phyloP scores from a whole-genome alignment of 371 early-diverging fungal species.

The Circinella umbellata region DNA sequence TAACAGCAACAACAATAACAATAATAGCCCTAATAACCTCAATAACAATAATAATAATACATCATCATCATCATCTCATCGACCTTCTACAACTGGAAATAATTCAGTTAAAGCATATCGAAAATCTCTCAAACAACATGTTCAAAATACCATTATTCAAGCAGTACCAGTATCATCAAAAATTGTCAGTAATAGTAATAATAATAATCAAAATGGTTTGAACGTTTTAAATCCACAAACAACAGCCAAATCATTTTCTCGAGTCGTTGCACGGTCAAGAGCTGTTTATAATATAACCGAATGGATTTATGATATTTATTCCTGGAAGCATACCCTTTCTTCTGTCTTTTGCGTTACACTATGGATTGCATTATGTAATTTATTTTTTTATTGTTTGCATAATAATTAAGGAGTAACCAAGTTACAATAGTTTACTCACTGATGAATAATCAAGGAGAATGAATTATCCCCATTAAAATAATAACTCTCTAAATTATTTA shows the following conservation, averaged over 20 bases:
- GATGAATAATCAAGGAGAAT: too few species aligned
- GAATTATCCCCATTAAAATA: not conserved
- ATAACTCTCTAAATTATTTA: not conserved
- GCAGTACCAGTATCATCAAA: slow-evolving; percentile 11
- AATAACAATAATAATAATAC: slow-evolving; percentile 15
- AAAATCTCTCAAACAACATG: slow-evolving; percentile 32
- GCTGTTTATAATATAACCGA: slow-evolving; percentile 33
- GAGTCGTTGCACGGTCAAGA: slow-evolving; percentile 45
- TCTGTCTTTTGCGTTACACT: slow-evolving; percentile 19
- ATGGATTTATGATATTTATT: slow-evolving; percentile 34
- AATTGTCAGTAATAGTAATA: not conserved
- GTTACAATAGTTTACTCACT: too few species aligned
- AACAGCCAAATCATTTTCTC: slow-evolving; percentile 45
- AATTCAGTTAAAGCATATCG: slow-evolving; percentile 28
- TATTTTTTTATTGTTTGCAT: not conserved
- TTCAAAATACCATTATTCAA: slow-evolving; percentile 26
- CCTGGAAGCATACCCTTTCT: slow-evolving; percentile 28
- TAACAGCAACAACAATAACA: slow-evolving; percentile 14
- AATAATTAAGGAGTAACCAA: too few species aligned
- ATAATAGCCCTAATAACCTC: not conserved
- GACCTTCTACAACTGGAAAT: slow-evolving; percentile 1
- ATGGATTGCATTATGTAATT: slow-evolving; percentile 22
- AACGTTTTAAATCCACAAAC: slow-evolving; percentile 36
- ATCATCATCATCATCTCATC: not conserved
- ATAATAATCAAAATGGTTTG: slow-evolving; percentile 10